phyloP scores from a whole-genome alignment of 345 rosid genomes.

The Aurinia saxatilis region DNA sequence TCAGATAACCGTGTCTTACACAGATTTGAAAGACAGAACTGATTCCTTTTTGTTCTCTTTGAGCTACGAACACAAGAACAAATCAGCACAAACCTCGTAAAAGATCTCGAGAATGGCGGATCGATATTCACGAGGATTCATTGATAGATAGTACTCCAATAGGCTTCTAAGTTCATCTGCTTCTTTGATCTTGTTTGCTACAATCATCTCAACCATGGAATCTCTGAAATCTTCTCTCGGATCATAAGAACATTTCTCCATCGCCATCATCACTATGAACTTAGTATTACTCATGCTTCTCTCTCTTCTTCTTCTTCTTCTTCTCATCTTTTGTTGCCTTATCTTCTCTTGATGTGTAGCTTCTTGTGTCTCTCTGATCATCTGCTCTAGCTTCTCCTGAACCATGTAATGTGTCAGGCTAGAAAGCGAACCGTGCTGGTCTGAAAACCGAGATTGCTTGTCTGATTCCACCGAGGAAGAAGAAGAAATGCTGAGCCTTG shows the following conservation, averaged over 20 bases:
- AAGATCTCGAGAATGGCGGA: slow-evolving; percentile 64
- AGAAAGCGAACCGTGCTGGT: slow-evolving; percentile 46
- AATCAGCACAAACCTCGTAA: slow-evolving; percentile 64
- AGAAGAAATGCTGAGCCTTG: slow-evolving; percentile 66
- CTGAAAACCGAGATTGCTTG: slow-evolving; percentile 29
- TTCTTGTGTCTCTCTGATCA: slow-evolving; percentile 58
- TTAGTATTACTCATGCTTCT: slow-evolving; percentile 30
- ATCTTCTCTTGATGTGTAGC: slow-evolving; percentile 29
- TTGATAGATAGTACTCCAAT: slow-evolving; percentile 70
- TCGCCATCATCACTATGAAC: slow-evolving; percentile 79
- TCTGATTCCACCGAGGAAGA: slow-evolving; percentile 42
- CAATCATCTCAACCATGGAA: slow-evolving; percentile 79
- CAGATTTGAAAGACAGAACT: slow-evolving; percentile 1
- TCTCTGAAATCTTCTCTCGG: slow-evolving; percentile 73
- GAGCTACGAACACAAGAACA: slow-evolving; percentile 50
- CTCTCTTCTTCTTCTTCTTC: slow-evolving; percentile 26
- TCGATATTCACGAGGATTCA: slow-evolving; percentile 62
- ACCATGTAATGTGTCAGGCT: slow-evolving; percentile 84
- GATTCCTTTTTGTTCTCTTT: background rate
- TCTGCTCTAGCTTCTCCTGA: slow-evolving; percentile 75
- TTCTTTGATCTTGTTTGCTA: slow-evolving; percentile 48
- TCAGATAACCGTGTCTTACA: background rate
- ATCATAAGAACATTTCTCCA: slow-evolving; percentile 73
- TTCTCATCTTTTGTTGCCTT: slow-evolving; percentile 25
- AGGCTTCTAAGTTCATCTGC: slow-evolving; percentile 68